Conservation (phyloP, 495 filamentous ascomycete species). For the Aspergillus carlsbadensis region DNA sequence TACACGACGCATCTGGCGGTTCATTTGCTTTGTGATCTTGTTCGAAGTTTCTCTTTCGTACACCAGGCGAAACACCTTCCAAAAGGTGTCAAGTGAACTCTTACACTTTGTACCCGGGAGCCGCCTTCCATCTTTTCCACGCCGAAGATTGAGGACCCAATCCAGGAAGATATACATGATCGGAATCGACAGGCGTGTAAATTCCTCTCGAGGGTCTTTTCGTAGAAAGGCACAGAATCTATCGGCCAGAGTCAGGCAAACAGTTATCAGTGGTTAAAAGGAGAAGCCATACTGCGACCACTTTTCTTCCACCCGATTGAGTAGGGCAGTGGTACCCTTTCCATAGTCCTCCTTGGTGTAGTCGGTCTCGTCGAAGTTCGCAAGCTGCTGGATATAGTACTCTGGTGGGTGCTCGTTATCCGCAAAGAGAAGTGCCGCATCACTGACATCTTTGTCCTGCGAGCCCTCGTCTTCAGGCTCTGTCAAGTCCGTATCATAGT, state of each 20-base stretch:
- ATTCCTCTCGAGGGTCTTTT: conserved; percentile 25
- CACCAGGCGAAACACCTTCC: conserved; percentile 30
- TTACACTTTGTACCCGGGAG: conserved; percentile 23
- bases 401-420: conserved; percentile 33
- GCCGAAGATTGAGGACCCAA: conserved; percentile 29
- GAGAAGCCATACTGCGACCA: conserved; percentile 17
- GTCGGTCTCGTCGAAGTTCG: conserved; percentile 33
- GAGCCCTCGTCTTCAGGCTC: conserved; percentile 21
- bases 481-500: conserved; percentile 22
- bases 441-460: conserved; percentile 13
- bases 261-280: conserved; percentile 5
- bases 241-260: conserved; percentile 14
- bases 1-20: conserved; percentile 25
- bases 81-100: conserved; percentile 27
- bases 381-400: conserved; percentile 36
- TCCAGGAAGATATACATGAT: conserved; percentile 32
- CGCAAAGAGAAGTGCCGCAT: conserved; percentile 24
- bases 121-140: conserved; percentile 28
- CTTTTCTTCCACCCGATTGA: conserved; percentile 26
- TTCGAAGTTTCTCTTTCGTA: conserved; percentile 25
- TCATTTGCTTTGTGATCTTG: conserved; percentile 25
- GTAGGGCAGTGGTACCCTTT: conserved; percentile 27
- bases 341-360: conserved; percentile 37
- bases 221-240: conserved; percentile 27
- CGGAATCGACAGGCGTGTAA: conserved; percentile 17